These are phyloP conservation scores for Plasmodium berghei DNA, from an alignment of 169 alveolate species.

Conservation along the genomic window DNA sequence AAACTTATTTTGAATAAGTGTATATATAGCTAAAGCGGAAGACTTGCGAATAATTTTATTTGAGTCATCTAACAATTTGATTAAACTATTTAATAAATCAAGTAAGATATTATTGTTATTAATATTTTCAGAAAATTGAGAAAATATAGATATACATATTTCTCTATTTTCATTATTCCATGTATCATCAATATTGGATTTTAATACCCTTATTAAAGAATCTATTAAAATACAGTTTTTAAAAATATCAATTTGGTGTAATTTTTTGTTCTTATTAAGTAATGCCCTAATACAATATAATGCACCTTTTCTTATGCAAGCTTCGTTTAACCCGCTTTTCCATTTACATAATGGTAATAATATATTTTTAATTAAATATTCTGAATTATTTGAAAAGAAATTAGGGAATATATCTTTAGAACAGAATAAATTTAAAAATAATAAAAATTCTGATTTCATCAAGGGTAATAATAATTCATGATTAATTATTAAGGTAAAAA, in stretches of 20 bases:
- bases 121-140: conserved; percentile 23
- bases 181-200: conserved; percentile 55
- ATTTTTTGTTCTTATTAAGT: conserved; percentile 31
- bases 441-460: conserved; percentile 57
- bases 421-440: conserved; percentile 55
- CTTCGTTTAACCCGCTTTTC: conserved; percentile 64
- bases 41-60: conserved; percentile 34
- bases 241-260: conserved; percentile 8
- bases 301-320: conserved; percentile 58
- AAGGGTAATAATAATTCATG: conserved; percentile 46
- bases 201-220: conserved; percentile 36
- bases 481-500: conserved; percentile 14
- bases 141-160: conserved; percentile 45
- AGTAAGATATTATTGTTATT: conserved; percentile 40
- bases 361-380: conserved; percentile 44
- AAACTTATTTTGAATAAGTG: conserved; percentile 52
- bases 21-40: conserved; percentile 33
- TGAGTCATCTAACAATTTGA: conserved; percentile 44
- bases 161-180: conserved; percentile 69
- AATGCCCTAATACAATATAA: conserved; percentile 42
- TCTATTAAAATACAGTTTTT: conserved; percentile 36
- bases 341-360: conserved; percentile 59
- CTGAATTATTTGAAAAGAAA: conserved; percentile 25
- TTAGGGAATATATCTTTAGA: conserved; percentile 32
- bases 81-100: conserved; percentile 36